Evolutionary conservation across 495 filamentous ascomycete species (phyloP), one percentile per base, ranked within the genome.

Genomic region (Stereocaulon alpinum): DNA sequence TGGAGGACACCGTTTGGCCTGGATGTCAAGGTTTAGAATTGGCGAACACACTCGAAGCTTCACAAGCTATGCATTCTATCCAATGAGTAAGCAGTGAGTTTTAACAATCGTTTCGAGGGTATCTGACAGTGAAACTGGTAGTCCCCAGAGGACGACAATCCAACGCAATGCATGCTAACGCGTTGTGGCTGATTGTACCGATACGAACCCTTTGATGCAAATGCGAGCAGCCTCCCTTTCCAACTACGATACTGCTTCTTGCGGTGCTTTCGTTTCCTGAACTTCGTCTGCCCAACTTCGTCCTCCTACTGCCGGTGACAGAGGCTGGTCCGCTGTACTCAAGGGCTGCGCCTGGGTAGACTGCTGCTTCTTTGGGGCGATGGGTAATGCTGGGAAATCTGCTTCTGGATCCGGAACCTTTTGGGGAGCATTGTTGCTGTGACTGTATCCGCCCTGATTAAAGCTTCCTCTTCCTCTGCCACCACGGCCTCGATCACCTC

Each of bases 341-440:
- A 69, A 66, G 0, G 68, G 57, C 41, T 14, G 50, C 54, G 18
- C 58, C 30, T 58, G 56, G 18, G 15, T 24, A 5, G 56, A 48
- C 3, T 60, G 47, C 22, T 68, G 58, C 17, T 65, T 67, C 57
- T 66, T 72, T 14, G 63, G 47, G 10, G 65, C 63, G 4, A 62
- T 68, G 0, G 76, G 75, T 0, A 79, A 65, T 37, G 76, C 70
- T 14, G 76, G 76, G 58, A 79, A 79, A 53, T 64, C 62, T 10
- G 34, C 43, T 24, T 40, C 58, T 4, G 62, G 58, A 42, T 64
- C 58, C 14, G 58, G 62, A 6, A 32, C 40, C 14, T 34, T 29
- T 48, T 61, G 62, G 20, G 24, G 37, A 50, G 40, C 40, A 20
- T 43, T 43, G 14, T 34, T 17, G 27, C 15, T 53, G 2, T 6